A percentile compares a stretch with the other conserved stretches of the same genome.
phyloP scores from a whole-genome alignment of 75 land plant species.

The Adiantum capillusveneris region DNA sequence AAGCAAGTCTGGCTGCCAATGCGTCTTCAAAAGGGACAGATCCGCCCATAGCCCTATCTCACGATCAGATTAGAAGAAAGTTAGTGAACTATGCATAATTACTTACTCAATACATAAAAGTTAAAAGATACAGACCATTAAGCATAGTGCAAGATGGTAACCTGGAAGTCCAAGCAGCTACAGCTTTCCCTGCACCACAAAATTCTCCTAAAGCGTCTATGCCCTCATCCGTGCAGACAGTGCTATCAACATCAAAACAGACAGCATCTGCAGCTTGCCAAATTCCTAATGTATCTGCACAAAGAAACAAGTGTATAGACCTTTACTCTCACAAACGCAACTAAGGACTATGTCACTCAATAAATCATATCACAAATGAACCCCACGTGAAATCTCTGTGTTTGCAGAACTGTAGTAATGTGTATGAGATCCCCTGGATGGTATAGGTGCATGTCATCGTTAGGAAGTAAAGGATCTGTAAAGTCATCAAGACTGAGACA shows the following conservation, averaged over 20 bases:
- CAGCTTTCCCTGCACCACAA: constrained; percentile 98
- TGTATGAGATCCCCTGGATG: no score
- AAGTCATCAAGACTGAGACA: no score
- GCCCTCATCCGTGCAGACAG: constrained; percentile 94
- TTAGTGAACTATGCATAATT: no score
- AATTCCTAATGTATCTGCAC: constrained; percentile 57
- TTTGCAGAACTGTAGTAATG: no score
- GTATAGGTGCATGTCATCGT: no score
- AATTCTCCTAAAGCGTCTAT: constrained; percentile 95
- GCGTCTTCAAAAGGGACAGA: constrained; percentile 88
- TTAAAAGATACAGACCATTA: neutral
- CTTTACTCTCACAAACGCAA: no score
- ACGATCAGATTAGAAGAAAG: no score
- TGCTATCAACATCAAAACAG: constrained; percentile 98
- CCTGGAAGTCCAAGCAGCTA: constrained; percentile 96
- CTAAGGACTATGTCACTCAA: no score
- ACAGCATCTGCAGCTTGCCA: constrained; percentile 86
- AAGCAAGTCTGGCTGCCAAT: constrained; percentile 75
- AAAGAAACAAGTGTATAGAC: constrained; percentile 14
- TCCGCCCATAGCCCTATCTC: constrained; percentile 80
- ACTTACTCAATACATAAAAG: neutral
- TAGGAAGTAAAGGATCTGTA: no score
- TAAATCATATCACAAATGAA: no score
- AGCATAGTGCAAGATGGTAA: constrained; percentile 9
- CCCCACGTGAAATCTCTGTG: no score